A percentile compares a stretch with the other conserved stretches of the same genome.
phyloP scores from a whole-genome alignment of 257 asterid species.

The Solanum medicagineum region DNA sequence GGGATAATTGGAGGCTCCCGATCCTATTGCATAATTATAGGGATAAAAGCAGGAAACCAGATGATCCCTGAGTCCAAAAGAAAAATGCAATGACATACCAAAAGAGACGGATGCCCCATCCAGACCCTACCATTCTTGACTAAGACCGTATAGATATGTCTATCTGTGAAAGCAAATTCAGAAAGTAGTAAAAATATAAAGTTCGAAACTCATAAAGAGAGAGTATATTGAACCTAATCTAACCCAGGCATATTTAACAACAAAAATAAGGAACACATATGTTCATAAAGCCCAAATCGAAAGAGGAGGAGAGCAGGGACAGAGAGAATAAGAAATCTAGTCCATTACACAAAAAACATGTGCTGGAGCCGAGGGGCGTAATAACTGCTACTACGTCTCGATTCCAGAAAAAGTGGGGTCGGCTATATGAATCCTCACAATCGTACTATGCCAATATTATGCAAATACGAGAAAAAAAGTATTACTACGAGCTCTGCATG shows the following conservation, averaged over 20 bases:
- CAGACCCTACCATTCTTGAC: not conserved
- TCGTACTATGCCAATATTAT: not conserved
- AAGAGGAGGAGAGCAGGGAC: not conserved
- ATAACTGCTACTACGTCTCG: not conserved
- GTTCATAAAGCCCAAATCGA: not conserved
- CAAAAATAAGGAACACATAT: not conserved
- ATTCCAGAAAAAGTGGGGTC: not conserved
- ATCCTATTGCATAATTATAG: not conserved
- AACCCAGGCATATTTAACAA: not conserved
- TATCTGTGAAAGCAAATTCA: not conserved
- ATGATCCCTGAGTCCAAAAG: not conserved
- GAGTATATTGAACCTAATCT: not conserved
- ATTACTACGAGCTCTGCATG: not conserved
- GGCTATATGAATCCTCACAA: not conserved
- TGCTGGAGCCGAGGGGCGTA: not conserved
- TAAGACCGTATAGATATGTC: not conserved
- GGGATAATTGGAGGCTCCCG: not conserved
- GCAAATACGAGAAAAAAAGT: not conserved
- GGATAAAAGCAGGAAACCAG: not conserved
- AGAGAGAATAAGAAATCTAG: not conserved
- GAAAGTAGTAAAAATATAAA: not conserved
- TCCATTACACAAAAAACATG: not conserved
- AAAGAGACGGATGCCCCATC: not conserved
- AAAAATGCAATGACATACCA: not conserved
- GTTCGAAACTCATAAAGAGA: not conserved